Base-by-base conservation (phyloP, 257 asterid species). In the Capsicum chinense region DNA sequence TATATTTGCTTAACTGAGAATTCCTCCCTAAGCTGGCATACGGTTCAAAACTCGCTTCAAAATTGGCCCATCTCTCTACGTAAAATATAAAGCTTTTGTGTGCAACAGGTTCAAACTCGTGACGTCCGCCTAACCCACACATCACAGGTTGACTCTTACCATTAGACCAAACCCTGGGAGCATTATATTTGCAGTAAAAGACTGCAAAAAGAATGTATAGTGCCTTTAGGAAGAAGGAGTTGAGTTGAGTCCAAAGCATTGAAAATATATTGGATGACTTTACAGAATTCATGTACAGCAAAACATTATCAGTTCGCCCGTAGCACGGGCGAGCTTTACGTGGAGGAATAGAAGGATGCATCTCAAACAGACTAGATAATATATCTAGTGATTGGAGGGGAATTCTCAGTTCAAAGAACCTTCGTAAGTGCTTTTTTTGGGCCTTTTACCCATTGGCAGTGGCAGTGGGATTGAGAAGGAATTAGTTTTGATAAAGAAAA, bases 301-400 rank as follows among this genome's bases (percentile, higher is more conserved):
- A 14, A 52, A 52, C 26, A 9, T 26, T 21, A 76, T 4, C 9
- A 2, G 35, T 70, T 21, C 21, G 7, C 81, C 81, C 21, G 26
- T 14, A 21, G 7, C 26, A 6, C 1, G 14, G 5, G 48, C 5
- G 17, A 54, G n/a, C 26, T 52, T 76, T 76, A 26, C 33, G 2
- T 26, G 33, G 33, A 76, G 47, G 81, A 76, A 76, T 13, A 26
- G 63, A 13, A 76, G 81, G 81, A 12, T 52, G 16, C 79, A 70
- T 42, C 57, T 13, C 56, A 44, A 70, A 44, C 44, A 42, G 63
- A 50, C 47, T 21, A 13, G 63, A 76, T 76, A 50, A 14, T 7
- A 52, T 76, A 76, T 74, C 80, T 19, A 21, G n/a, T 76, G 9
- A 52, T 76, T 21, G 47, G 48, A 76, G 62, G 81, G 16, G n/a